phyloP scores from a whole-genome alignment of 176 grass and related monocot genomes.

The Alopecurus myosuroides region DNA sequence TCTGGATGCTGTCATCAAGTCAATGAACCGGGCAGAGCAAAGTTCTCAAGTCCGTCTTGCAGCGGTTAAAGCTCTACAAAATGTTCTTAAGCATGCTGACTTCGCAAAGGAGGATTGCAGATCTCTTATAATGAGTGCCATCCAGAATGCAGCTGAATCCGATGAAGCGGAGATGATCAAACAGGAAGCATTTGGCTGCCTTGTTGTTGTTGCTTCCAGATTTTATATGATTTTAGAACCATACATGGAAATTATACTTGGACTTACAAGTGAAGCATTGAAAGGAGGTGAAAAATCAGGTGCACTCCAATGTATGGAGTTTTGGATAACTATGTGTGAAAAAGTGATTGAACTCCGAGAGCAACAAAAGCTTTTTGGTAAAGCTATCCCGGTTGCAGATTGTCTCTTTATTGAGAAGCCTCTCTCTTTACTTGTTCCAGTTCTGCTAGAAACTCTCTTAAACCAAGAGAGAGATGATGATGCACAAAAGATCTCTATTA shows the following conservation, averaged over 20 bases:
- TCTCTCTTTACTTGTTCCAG: constrained; percentile 71
- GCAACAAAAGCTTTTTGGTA: constrained; percentile 43
- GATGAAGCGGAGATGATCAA: constrained; percentile 70
- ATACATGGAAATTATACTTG: constrained; percentile 76
- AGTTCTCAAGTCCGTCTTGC: constrained; percentile 73
- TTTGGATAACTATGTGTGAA: constrained; percentile 83
- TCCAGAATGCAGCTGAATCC: constrained; percentile 59
- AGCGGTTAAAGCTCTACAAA: constrained; percentile 71
- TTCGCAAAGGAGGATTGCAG: constrained; percentile 80
- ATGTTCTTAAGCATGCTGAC: constrained; percentile 81
- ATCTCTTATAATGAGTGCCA: constrained; percentile 70
- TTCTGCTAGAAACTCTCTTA: constrained; percentile 75
- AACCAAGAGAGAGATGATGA: constrained; percentile 82
- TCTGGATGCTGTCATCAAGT: constrained; percentile 77
- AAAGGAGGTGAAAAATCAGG: constrained; percentile 58
- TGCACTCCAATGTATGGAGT: constrained; percentile 81
- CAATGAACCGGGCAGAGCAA: constrained; percentile 63
- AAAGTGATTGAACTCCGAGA: constrained; percentile 77
- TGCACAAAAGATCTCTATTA: no score
- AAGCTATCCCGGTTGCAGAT: constrained; percentile 49
- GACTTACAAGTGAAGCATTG: constrained; percentile 58
- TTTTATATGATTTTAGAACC: constrained; percentile 62
- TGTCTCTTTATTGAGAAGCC: constrained; percentile 68
- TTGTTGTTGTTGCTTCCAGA: constrained; percentile 73
- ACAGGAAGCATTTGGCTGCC: constrained; percentile 68